phyloP scores from a whole-genome alignment of 306 rosid genomes.

The Prunus mongolica region DNA sequence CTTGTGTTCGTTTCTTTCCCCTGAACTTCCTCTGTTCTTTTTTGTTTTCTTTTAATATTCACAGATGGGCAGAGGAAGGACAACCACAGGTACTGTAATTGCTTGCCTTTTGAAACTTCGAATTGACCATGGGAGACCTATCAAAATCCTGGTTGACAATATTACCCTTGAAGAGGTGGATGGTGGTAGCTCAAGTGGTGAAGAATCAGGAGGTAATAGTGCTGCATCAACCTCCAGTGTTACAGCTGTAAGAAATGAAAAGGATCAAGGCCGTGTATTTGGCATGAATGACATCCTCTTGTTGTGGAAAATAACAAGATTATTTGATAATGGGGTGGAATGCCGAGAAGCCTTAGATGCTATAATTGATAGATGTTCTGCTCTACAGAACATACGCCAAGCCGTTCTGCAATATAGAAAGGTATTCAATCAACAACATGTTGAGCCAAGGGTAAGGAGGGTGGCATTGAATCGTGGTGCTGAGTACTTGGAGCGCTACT shows the following conservation, averaged over 20 bases:
- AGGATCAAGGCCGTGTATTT: constrained; percentile 55
- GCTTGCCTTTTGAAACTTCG: constrained; percentile 91
- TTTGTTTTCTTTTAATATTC: constrained; percentile 13
- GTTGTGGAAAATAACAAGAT: constrained; percentile 83
- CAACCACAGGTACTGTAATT: constrained; percentile 90
- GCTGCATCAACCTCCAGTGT: constrained; percentile 26
- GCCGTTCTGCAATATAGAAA: constrained; percentile 76
- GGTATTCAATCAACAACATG: constrained; percentile 84
- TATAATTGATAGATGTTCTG: constrained; percentile 87
- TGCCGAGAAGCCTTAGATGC: constrained; percentile 90
- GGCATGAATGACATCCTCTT: constrained; percentile 88
- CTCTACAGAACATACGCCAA: constrained; percentile 87
- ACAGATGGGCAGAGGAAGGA: constrained; percentile 95
- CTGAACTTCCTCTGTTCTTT: neutral
- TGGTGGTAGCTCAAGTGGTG: constrained; percentile 72
- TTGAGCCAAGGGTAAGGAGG: constrained; percentile 83
- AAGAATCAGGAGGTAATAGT: constrained; percentile 45
- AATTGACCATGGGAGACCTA: constrained; percentile 75
- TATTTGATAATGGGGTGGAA: constrained; percentile 85
- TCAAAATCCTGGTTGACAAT: constrained; percentile 58
- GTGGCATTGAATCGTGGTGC: constrained; percentile 86
- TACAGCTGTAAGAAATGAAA: constrained; percentile 36
- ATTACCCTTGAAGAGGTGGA: constrained; percentile 43
- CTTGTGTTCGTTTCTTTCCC: constrained; percentile 13
- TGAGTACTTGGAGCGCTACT: constrained; percentile 88